Conservation (phyloP, 1,139 yeast species). For the Blastobotrys raffinosifermentans region DNA sequence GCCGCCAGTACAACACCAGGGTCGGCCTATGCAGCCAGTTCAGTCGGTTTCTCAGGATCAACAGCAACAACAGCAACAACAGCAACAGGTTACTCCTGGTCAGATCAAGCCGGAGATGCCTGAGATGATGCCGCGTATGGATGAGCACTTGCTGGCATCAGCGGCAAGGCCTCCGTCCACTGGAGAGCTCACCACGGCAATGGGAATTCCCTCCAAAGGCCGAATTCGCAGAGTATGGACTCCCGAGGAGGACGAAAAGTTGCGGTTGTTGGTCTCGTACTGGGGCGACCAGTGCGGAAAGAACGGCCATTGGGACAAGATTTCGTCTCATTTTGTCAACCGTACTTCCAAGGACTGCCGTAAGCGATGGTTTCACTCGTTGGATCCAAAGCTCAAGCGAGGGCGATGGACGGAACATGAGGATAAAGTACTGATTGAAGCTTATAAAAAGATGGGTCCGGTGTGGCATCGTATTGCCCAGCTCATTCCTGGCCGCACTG, state of each 20-base stretch:
- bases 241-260: constrained; percentile 64
- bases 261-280: constrained; percentile 62
- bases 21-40: too few relatives aligned
- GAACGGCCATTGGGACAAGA: constrained; percentile 61
- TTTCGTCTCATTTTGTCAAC: constrained; percentile 62
- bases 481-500: constrained; percentile 78
- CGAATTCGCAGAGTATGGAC: constrained; percentile 63
- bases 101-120: constrained; percentile 2
- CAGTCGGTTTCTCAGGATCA: too few relatives aligned
- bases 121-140: constrained; percentile 2
- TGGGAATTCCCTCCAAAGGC: constrained; percentile 5
- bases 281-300: constrained; percentile 91
- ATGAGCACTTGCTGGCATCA: neutral
- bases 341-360: constrained; percentile 89
- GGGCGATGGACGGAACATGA: constrained; percentile 91
- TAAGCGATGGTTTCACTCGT: constrained; percentile 80
- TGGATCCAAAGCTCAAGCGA: constrained; percentile 73
- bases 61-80: constrained; percentile 1
- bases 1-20: too few relatives aligned
- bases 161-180: constrained; percentile 2
- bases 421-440: constrained; percentile 58
- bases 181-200: constrained; percentile 5
- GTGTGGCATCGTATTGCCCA: constrained; percentile 81
- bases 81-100: neutral
- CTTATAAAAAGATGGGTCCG: constrained; percentile 65